phyloP scores from a whole-genome alignment of 352 stramenopile species.

The Globisporangium nagaii region DNA sequence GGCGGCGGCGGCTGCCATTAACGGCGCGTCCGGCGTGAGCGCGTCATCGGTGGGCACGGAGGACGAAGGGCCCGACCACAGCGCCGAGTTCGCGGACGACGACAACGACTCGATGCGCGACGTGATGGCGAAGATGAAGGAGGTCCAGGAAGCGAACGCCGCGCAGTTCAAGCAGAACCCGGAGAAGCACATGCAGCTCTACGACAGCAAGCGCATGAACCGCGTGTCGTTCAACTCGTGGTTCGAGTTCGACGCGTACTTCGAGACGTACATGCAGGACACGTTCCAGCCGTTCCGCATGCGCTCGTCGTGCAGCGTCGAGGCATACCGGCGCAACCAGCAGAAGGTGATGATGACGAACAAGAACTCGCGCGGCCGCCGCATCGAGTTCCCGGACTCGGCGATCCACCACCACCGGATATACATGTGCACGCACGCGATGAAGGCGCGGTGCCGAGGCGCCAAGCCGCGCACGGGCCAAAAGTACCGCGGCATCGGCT shows the following conservation, averaged over 20 bases:
- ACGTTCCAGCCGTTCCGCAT: conserved; percentile 86
- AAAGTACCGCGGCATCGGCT: conserved; percentile 80
- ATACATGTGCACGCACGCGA: conserved; percentile 87
- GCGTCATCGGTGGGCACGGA: conserved; percentile 16
- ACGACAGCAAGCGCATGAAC: conserved; percentile 79
- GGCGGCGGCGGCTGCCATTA: not conserved
- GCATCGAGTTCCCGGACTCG: conserved; percentile 75
- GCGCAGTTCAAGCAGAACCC: conserved; percentile 25
- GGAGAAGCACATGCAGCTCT: conserved; percentile 47
- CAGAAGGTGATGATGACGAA: conserved; percentile 87
- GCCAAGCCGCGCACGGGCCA: conserved; percentile 70
- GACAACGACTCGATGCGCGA: conserved; percentile 49
- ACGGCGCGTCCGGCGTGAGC: not conserved
- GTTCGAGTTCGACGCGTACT: conserved; percentile 85
- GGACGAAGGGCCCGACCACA: conserved; percentile 25
- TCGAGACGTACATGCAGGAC: conserved; percentile 86
- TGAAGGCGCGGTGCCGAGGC: conserved; percentile 77
- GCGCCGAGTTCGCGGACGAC: conserved; percentile 43
- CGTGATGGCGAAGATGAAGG: conserved; percentile 70
- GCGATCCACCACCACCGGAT: conserved; percentile 85
- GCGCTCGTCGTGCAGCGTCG: conserved; percentile 79
- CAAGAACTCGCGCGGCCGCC: conserved; percentile 74
- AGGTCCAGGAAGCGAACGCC: conserved; percentile 26
- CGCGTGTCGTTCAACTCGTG: conserved; percentile 84
- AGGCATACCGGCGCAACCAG: conserved; percentile 79